Conservation (phyloP, 2,329 filamentous ascomycete genomes). For the Botryotinia globosa region DNA sequence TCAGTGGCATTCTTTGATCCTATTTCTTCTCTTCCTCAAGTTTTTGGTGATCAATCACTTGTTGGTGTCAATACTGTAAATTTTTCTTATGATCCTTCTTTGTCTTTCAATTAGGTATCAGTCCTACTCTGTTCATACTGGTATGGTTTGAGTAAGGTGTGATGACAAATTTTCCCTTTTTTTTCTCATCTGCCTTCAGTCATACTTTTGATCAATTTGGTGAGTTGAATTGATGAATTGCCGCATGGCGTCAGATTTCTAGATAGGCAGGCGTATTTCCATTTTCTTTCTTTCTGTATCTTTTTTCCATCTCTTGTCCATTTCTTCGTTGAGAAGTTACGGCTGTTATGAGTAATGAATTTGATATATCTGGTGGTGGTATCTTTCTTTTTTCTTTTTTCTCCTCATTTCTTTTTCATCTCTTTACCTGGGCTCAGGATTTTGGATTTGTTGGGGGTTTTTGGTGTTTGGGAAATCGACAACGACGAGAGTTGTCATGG, state of each 20-base stretch:
- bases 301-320: not conserved
- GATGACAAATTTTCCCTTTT: slow-evolving; percentile 12
- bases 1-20: slow-evolving; percentile 28
- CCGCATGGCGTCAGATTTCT: not conserved
- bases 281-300: not conserved
- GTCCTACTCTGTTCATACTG: slow-evolving; percentile 15
- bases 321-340: not conserved
- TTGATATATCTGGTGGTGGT: not conserved
- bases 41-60: slow-evolving; percentile 27
- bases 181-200: not conserved
- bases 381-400: not conserved
- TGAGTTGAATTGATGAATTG: slow-evolving; percentile 21
- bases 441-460: not conserved
- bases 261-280: slow-evolving; percentile 14
- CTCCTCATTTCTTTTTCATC: not conserved
- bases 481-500: not conserved
- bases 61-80: slow-evolving; percentile 26
- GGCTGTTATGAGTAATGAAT: slow-evolving; percentile 12
- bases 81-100: slow-evolving; percentile 25
- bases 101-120: slow-evolving; percentile 16
- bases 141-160: slow-evolving; percentile 26
- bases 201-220: slow-evolving; percentile 11
- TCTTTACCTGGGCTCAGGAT: not conserved
- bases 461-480: not conserved
- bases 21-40: slow-evolving; percentile 26